These are phyloP conservation scores for Eucalyptus regnans DNA, from an alignment of 345 rosid genomes.

Conservation along the genomic window DNA sequence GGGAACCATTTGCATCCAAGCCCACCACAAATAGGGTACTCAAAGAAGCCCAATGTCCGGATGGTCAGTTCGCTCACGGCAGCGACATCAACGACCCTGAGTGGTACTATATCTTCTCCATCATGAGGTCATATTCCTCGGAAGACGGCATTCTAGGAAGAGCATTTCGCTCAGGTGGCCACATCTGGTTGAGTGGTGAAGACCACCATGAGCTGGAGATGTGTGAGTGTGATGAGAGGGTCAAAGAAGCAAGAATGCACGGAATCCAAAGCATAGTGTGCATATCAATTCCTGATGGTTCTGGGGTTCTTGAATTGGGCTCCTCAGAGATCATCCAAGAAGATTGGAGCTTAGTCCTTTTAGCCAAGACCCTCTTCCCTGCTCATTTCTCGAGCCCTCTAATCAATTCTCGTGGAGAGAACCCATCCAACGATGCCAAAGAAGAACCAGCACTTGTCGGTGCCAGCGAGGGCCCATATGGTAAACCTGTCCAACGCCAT, in stretches of 20 bases:
- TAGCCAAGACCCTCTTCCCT: too few relatives aligned
- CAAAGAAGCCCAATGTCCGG: not conserved
- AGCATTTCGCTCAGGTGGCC: too few relatives aligned
- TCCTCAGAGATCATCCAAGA: not conserved
- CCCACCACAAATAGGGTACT: not conserved
- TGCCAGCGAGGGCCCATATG: not conserved
- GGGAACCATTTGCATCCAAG: not conserved
- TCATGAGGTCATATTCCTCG: not conserved
- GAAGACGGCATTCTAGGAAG: too few relatives aligned
- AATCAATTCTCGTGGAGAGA: not conserved
- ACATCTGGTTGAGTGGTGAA: too few relatives aligned
- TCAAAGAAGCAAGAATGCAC: too few relatives aligned
- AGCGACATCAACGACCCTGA: not conserved
- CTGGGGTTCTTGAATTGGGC: too few relatives aligned
- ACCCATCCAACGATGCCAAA: not conserved
- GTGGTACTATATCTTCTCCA: not conserved
- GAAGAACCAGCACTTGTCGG: not conserved
- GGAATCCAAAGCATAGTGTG: too few relatives aligned
- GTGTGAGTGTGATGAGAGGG: too few relatives aligned
- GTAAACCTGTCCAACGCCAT: not conserved
- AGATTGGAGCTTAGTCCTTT: not conserved
- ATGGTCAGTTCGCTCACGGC: not conserved
- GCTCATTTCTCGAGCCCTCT: not conserved
- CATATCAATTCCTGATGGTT: too few relatives aligned
- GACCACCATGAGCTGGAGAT: too few relatives aligned